phyloP scores from a whole-genome alignment of 129 eudicot genomes.

The Lactuca saligna region DNA sequence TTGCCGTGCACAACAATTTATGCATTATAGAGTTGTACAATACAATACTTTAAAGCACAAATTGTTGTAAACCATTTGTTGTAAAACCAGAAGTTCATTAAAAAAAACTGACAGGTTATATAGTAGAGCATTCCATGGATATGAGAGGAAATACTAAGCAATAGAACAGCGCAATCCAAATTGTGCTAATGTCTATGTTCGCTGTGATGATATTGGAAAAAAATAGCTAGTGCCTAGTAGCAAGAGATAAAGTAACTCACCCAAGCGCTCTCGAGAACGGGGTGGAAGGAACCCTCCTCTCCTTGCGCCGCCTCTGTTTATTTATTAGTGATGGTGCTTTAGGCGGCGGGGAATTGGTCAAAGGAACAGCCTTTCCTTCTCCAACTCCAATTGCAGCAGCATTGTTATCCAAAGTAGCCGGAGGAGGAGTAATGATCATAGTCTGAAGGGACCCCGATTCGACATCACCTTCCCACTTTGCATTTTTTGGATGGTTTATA shows the following conservation, averaged over 20 bases:
- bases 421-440: conserved; percentile 10
- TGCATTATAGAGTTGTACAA: no score
- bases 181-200: background rate
- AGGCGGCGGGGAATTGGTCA: conserved; percentile 1
- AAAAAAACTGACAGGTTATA: background rate
- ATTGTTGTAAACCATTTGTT: no score
- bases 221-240: no score
- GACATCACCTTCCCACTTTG: background rate
- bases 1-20: no score
- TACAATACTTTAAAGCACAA: no score
- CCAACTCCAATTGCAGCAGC: background rate
- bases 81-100: background rate
- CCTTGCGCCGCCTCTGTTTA: conserved; percentile 63
- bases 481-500: background rate
- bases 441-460: conserved; percentile 9
- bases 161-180: no score
- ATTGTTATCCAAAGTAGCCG: background rate
- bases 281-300: conserved; percentile 90
- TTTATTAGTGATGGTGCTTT: conserved; percentile 8
- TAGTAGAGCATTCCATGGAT: background rate
- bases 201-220: background rate
- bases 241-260: conserved; percentile 53
- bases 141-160: no score
- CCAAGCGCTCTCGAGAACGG: conserved; percentile 92
- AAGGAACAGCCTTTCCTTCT: conserved; percentile 5